A percentile compares a stretch with the other conserved stretches of the same genome.
These are phyloP conservation scores for Penicillium sp. DNA, from an alignment of 2,329 filamentous ascomycete genomes.

Conservation along the genomic window DNA sequence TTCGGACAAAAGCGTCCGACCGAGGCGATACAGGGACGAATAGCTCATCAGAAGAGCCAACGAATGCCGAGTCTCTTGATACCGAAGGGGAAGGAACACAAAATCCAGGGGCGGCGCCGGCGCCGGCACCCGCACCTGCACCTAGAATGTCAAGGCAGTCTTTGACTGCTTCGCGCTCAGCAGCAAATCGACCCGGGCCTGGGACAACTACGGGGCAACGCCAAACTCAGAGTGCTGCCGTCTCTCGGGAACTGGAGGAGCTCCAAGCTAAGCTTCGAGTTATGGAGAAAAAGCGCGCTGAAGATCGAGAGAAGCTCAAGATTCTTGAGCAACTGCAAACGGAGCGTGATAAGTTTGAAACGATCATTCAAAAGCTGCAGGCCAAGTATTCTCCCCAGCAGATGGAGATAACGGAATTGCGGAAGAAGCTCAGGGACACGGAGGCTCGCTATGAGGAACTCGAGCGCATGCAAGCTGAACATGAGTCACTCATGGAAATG, in stretches of 20 bases:
- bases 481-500: conserved; percentile 79
- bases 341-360: conserved; percentile 55
- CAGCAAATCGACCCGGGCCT: conserved; percentile 25
- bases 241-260: conserved; percentile 71
- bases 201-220: conserved; percentile 36
- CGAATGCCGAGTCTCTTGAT: conserved; percentile 27
- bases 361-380: conserved; percentile 85
- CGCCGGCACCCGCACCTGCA: conserved; percentile 6
- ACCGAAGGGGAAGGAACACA: conserved; percentile 21
- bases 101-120: conserved; percentile 12
- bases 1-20: conserved; percentile 30
- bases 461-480: conserved; percentile 71
- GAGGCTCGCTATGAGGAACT: conserved; percentile 65
- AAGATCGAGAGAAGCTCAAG: conserved; percentile 82
- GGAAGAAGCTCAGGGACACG: conserved; percentile 71
- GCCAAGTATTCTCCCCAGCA: conserved; percentile 81
- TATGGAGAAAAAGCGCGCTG: conserved; percentile 77
- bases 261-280: conserved; percentile 81
- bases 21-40: conserved; percentile 25
- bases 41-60: conserved; percentile 28
- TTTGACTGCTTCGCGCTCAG: conserved; percentile 22
- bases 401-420: conserved; percentile 70
- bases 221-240: conserved; percentile 46
- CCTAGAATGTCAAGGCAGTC: conserved; percentile 24
- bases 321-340: conserved; percentile 69